Evolutionary conservation across 805 yeast species (phyloP).

Genomic region (Spencermartinsiella europaea): DNA sequence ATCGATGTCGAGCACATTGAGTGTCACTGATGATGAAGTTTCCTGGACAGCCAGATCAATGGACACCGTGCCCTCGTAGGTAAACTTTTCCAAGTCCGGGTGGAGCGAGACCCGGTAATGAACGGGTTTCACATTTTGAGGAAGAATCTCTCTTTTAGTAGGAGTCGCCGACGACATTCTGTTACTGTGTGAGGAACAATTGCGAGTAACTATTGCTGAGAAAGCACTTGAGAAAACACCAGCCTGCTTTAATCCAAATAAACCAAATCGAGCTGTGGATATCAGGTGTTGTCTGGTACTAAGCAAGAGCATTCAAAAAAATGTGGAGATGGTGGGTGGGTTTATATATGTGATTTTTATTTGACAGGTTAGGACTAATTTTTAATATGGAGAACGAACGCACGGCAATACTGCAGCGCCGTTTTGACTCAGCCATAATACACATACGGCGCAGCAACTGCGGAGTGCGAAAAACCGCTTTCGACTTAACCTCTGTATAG

Average conservation of each 20-base stretch:
- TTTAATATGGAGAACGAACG: too few species aligned
- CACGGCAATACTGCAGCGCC: too few species aligned
- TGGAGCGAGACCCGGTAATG: constrained; percentile 67
- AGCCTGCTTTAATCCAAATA: background rate
- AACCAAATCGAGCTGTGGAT: background rate
- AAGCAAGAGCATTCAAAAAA: background rate
- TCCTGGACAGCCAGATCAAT: constrained; percentile 43
- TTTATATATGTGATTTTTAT: background rate
- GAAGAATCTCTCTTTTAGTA: constrained; percentile 39
- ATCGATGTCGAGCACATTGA: constrained; percentile 64
- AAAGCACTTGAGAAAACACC: background rate
- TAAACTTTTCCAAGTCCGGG: constrained; percentile 47
- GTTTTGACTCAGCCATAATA: too few species aligned
- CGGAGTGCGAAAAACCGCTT: too few species aligned
- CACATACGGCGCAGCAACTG: too few species aligned
- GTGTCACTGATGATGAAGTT: constrained; percentile 41
- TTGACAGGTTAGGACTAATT: too few species aligned
- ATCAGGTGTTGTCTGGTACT: background rate
- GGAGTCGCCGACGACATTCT: background rate
- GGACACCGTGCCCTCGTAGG: constrained; percentile 30
- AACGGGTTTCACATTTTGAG: constrained; percentile 60
- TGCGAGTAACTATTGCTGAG: background rate
- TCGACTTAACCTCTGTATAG: too few species aligned
- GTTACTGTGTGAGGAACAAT: background rate
- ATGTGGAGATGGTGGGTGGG: background rate